Conservation (phyloP, 2,329 filamentous ascomycete genomes). For the Botryotinia convoluta region DNA sequence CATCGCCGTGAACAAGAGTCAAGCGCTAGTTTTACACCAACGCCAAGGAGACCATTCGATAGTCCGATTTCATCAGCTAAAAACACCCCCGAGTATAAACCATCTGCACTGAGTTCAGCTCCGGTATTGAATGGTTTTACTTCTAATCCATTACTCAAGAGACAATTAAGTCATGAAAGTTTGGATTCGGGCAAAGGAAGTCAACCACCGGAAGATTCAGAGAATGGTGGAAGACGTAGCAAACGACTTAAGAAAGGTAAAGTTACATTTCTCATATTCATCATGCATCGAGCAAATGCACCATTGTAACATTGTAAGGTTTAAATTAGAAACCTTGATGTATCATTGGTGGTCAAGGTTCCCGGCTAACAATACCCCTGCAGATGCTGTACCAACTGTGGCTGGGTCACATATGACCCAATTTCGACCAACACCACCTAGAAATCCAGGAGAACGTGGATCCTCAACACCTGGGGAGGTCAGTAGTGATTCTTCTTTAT, state of each 20-base stretch:
- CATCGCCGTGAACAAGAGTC: conserved; percentile 47
- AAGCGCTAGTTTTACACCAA: conserved; percentile 54
- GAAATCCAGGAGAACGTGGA: conserved; percentile 52
- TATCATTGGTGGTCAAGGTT: conserved; percentile 30
- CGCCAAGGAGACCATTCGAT: conserved; percentile 51
- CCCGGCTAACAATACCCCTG: conserved; percentile 41
- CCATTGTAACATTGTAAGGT: conserved; percentile 14
- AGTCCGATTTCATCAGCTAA: conserved; percentile 63
- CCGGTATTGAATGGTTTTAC: conserved; percentile 49
- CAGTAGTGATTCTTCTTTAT: conserved; percentile 53
- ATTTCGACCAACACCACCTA: conserved; percentile 77
- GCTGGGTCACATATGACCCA: conserved; percentile 96
- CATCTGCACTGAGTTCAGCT: conserved; percentile 53
- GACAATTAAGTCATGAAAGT: conserved; percentile 65
- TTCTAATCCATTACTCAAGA: conserved; percentile 63
- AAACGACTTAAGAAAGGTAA: conserved; percentile 88
- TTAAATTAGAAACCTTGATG: conserved; percentile 20
- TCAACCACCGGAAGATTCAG: conserved; percentile 46
- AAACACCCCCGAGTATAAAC: conserved; percentile 62
- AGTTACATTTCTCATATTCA: conserved; percentile 31
- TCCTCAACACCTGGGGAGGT: conserved; percentile 50
- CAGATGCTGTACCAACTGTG: conserved; percentile 73
- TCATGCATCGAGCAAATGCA: conserved; percentile 10
- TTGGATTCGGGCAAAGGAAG: conserved; percentile 37
- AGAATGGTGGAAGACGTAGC: conserved; percentile 73